A percentile compares a stretch with the other conserved stretches of the same genome.
These are phyloP conservation scores for Vicia faba DNA, from an alignment of 306 rosid genomes.

Conservation along the genomic window DNA sequence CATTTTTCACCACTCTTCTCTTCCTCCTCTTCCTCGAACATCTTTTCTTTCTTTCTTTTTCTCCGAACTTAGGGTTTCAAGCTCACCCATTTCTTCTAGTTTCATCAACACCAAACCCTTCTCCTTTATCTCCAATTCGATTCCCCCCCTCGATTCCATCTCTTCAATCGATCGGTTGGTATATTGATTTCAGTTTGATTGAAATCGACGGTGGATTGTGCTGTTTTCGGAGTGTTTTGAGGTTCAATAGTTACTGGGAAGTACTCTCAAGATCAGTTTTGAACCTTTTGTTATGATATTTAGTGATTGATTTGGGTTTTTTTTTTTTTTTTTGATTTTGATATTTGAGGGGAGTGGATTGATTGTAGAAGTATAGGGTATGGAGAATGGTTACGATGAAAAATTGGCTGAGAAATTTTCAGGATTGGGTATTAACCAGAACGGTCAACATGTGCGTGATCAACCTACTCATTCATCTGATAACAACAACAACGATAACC, in stretches of 20 bases:
- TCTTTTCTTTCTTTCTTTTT: conserved; percentile 15
- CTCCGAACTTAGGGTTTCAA: conserved; percentile 41
- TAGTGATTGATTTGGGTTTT: conserved; percentile 39
- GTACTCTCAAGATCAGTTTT: conserved; percentile 16
- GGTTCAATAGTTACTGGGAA: conserved; percentile 17
- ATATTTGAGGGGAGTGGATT: background rate
- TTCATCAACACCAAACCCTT: conserved; percentile 7
- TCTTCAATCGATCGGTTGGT: background rate
- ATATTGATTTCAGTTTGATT: conserved; percentile 26
- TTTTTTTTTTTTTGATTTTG: background rate
- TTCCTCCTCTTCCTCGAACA: background rate
- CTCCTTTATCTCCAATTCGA: background rate
- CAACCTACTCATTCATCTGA: conserved; percentile 37
- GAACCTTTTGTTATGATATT: conserved; percentile 24
- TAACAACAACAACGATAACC: conserved; percentile 57
- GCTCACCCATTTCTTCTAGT: conserved; percentile 20
- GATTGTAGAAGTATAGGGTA: conserved; percentile 44
- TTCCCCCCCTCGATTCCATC: background rate
- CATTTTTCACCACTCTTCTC: conserved; percentile 29
- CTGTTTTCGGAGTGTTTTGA: background rate
- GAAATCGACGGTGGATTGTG: background rate
- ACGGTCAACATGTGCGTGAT: conserved; percentile 38
- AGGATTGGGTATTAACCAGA: conserved; percentile 54
- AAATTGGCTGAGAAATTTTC: conserved; percentile 74
- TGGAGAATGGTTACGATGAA: conserved; percentile 87